Base-by-base conservation (phyloP, 1,139 yeast genomes). In the Candida tropicalis region DNA sequence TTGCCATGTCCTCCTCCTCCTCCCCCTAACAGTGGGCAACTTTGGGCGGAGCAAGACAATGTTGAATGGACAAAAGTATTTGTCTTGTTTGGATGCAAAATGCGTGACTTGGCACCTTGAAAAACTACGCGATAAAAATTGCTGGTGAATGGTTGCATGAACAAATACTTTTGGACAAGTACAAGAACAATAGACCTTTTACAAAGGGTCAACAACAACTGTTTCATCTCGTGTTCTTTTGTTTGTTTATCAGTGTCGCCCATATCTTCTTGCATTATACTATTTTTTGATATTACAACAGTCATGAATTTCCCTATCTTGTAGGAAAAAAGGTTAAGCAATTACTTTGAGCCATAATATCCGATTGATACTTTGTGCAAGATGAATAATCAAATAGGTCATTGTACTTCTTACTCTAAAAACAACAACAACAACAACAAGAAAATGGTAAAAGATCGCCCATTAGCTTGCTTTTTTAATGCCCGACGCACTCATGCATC, bases 1-100 rank as follows among this genome's bases (percentile, higher is more conserved):
- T n/a, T n/a, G n/a, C n/a, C n/a, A n/a, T n/a, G n/a, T n/a, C n/a
- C n/a, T n/a, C n/a, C n/a, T n/a, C n/a, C n/a, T n/a, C n/a, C n/a
- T n/a, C n/a, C n/a, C n/a, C n/a, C n/a, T n/a, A n/a, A n/a, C n/a
- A n/a, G n/a, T n/a, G n/a, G n/a, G 28, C 28, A 10, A 26, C 28
- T 9, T 27, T 27, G 9, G 7, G 7, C 13, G 31, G 16, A 6
- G 15, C n/a, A n/a, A n/a, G n/a, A n/a, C n/a, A n/a, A n/a, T n/a
- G n/a, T n/a, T n/a, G n/a, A n/a, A n/a, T n/a, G n/a, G 25, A 31
- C 35, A 31, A 18, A 31, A 31, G 1, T 31, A 6, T 31, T 31
- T n/a, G 35, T n/a, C 15, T 22, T 8, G 35, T 18, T 31, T 31
- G 35, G 35, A 31, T 31, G 35, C 35, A 31, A 31, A 31, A 31